Evolutionary conservation across 257 asterid species (phyloP).

Genomic region (Solanum clarkiae): DNA sequence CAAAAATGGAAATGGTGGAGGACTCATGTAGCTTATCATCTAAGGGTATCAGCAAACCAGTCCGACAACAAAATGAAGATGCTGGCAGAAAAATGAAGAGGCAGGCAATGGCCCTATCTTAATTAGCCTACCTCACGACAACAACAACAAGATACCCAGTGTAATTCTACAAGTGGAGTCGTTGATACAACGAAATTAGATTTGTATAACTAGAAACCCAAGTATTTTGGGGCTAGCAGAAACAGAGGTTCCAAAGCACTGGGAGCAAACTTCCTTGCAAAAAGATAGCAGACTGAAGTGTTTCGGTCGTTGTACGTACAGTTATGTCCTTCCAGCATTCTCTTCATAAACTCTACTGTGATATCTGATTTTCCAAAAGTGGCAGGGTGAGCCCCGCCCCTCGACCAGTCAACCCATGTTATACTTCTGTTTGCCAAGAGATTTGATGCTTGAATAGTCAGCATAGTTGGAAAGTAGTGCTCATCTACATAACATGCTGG

Average conservation of each 20-base stretch:
- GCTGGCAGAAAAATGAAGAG: background rate
- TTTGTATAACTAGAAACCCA: constrained; percentile 17
- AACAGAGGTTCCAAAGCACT: constrained; percentile 33
- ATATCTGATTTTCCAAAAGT: constrained; percentile 35
- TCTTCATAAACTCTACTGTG: constrained; percentile 30
- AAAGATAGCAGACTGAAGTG: constrained; percentile 19
- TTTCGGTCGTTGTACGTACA: constrained; percentile 22
- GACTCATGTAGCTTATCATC: background rate
- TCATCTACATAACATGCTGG: constrained; percentile 39
- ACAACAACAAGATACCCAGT: background rate
- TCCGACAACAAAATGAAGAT: background rate
- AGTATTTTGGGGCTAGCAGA: constrained; percentile 29
- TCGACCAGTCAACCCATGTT: constrained; percentile 45
- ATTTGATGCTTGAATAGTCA: constrained; percentile 20
- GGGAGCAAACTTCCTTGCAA: constrained; percentile 44
- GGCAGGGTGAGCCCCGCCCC: constrained; percentile 45
- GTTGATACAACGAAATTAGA: background rate
- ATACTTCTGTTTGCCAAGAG: constrained; percentile 33
- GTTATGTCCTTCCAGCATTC: constrained; percentile 10
- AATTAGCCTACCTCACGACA: background rate
- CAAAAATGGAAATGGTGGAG: background rate
- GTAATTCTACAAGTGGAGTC: background rate
- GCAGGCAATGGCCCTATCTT: background rate
- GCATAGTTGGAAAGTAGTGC: constrained; percentile 42
- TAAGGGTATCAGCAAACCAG: background rate